Conservation (phyloP, 1,284 basidiomycete genomes). For the Amylostereum areolatum region DNA sequence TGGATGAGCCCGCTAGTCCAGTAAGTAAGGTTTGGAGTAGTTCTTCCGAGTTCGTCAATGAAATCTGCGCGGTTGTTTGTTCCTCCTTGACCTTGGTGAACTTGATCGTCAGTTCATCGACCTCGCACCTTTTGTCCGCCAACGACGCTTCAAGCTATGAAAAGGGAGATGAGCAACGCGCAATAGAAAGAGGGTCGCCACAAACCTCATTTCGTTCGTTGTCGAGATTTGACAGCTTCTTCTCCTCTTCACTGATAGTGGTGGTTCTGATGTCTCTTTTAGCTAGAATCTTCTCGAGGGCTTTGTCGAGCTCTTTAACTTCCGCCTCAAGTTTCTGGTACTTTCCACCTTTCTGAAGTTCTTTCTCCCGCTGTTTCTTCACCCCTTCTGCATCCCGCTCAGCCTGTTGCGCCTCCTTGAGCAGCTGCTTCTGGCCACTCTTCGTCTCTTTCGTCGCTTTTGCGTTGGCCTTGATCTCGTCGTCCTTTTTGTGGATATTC, state of each 20-base stretch:
- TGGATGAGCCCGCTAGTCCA: slow-evolving; percentile 68
- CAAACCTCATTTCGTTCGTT: slow-evolving; percentile 58
- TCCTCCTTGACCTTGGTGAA: slow-evolving; percentile 71
- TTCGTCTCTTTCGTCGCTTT: slow-evolving; percentile 39
- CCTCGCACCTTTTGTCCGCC: slow-evolving; percentile 53
- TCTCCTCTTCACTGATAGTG: slow-evolving; percentile 73
- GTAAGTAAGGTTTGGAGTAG: slow-evolving; percentile 95
- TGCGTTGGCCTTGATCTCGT: too few relatives aligned
- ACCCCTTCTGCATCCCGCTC: too few relatives aligned
- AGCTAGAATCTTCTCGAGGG: too few relatives aligned
- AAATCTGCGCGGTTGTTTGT: slow-evolving; percentile 58
- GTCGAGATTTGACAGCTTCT: slow-evolving; percentile 50
- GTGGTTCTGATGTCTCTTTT: too few relatives aligned
- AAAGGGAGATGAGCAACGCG: slow-evolving; percentile 1
- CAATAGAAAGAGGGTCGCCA: too few relatives aligned
- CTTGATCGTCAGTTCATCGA: slow-evolving; percentile 52
- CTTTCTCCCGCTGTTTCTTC: slow-evolving; percentile 42
- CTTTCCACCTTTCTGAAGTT: slow-evolving; percentile 81
- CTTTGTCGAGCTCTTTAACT: too few relatives aligned
- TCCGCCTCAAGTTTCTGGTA: too few relatives aligned
- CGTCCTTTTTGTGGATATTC: too few relatives aligned
- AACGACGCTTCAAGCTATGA: slow-evolving; percentile 52
- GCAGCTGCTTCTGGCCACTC: slow-evolving; percentile 45
- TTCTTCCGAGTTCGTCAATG: slow-evolving; percentile 78
- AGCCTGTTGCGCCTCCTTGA: too few relatives aligned